Conservation (phyloP, 192 early-diverging fungal genomes). For the Neocallimastix lanati region DNA sequence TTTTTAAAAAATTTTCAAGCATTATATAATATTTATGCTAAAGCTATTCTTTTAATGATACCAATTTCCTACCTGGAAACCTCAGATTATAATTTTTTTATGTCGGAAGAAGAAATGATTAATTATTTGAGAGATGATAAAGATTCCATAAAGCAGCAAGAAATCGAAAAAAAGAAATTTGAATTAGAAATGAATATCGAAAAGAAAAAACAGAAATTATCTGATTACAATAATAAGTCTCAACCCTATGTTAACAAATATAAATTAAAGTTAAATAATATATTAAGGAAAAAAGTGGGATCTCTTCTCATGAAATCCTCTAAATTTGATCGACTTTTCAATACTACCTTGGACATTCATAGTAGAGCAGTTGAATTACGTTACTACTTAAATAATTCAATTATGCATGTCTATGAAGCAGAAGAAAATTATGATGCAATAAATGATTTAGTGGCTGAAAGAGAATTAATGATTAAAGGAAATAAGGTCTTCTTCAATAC, state of each 20-base stretch:
- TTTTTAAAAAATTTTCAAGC: background rate
- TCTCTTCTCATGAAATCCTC: background rate
- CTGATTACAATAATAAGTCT: too few species aligned
- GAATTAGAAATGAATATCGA: background rate
- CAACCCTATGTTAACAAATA: background rate
- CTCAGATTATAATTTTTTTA: background rate
- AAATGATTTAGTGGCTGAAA: background rate
- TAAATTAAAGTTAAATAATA: background rate
- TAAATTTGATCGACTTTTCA: background rate
- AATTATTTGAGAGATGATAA: background rate
- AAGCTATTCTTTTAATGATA: background rate
- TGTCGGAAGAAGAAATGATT: background rate
- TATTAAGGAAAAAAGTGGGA: background rate
- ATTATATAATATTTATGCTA: background rate
- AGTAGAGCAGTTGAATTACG: background rate
- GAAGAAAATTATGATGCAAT: background rate
- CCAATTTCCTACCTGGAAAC: background rate
- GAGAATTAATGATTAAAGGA: background rate
- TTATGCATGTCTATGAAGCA: background rate
- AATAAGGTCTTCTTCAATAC: background rate
- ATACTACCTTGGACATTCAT: background rate
- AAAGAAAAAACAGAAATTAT: background rate
- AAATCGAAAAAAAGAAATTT: background rate
- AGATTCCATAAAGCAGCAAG: background rate
- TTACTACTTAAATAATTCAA: background rate